Conservation (phyloP, 139 green algal species). For the Chlorella sorokiniana region DNA sequence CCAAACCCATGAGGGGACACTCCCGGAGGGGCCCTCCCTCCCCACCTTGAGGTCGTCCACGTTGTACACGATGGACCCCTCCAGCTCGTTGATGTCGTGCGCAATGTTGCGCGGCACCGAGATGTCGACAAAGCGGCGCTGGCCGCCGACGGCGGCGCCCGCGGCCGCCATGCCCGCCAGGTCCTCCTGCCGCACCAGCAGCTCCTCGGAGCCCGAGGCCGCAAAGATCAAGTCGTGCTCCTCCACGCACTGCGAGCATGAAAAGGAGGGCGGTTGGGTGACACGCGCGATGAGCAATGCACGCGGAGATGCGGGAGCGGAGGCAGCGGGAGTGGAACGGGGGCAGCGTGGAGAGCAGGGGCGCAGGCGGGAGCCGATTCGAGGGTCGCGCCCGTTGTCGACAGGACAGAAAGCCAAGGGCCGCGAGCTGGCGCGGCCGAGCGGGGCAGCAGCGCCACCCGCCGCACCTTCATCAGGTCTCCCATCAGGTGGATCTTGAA, state of each 20-base stretch:
- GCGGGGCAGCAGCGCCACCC: too few species aligned
- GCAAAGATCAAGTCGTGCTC: constrained; percentile 93
- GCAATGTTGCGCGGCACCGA: constrained; percentile 96
- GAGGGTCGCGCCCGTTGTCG: too few species aligned
- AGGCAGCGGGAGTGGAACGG: too few species aligned
- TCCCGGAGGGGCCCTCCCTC: background rate
- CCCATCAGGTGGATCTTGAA: constrained; percentile 95
- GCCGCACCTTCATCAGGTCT: constrained; percentile 76
- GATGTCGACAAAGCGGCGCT: constrained; percentile 98
- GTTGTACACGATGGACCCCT: constrained; percentile 92
- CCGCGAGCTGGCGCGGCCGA: background rate
- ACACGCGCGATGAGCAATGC: background rate
- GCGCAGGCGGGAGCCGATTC: too few species aligned
- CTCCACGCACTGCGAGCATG: constrained; percentile 56
- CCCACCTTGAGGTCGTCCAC: constrained; percentile 99
- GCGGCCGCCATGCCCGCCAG: constrained; percentile 46
- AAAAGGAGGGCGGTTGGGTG: background rate
- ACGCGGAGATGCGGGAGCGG: too few species aligned
- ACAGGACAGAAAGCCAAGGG: too few species aligned
- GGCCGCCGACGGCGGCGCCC: constrained; percentile 58
- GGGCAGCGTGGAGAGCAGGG: too few species aligned
- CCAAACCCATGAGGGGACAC: background rate
- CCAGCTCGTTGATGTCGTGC: constrained; percentile 74
- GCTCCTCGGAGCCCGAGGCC: constrained; percentile 84
- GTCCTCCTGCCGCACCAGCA: constrained; percentile 81